Conservation (phyloP, 139 green algal genomes). For the Marvania coccoides region DNA sequence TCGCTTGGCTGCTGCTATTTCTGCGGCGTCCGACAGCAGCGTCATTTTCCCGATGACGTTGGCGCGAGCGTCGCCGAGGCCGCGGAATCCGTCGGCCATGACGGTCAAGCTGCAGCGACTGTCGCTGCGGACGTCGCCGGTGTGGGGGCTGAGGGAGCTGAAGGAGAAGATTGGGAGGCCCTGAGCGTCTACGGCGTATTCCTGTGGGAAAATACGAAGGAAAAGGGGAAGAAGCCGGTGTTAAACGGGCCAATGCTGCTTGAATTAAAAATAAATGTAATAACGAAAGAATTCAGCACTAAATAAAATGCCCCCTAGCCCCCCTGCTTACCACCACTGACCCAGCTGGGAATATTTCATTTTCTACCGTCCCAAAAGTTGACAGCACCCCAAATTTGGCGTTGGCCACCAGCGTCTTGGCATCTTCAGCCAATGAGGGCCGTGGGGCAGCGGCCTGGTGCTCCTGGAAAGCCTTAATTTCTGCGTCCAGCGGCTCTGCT, state of each 20-base stretch:
- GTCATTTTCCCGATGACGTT: constrained; percentile 48
- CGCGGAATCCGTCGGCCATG: constrained; percentile 46
- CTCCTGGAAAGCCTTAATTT: constrained; percentile 38
- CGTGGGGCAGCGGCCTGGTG: constrained; percentile 39
- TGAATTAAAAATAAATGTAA: too few relatives aligned
- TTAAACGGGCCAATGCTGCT: too few relatives aligned
- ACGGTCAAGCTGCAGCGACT: constrained; percentile 50
- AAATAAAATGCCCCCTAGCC: neutral
- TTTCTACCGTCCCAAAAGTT: constrained; percentile 29
- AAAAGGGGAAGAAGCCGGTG: neutral
- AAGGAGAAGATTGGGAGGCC: constrained; percentile 60
- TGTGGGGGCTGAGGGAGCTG: constrained; percentile 56
- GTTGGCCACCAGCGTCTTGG: constrained; percentile 51
- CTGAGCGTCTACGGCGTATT: neutral
- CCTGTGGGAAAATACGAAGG: neutral
- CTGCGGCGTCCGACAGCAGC: constrained; percentile 30
- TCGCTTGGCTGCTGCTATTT: constrained; percentile 31
- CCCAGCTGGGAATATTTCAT: constrained; percentile 46
- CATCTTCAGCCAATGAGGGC: constrained; percentile 48
- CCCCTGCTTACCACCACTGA: constrained; percentile 36
- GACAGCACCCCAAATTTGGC: constrained; percentile 50
- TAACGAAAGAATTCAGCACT: too few relatives aligned
- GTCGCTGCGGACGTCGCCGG: constrained; percentile 52
- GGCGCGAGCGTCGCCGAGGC: constrained; percentile 53
- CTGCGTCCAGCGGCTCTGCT: constrained; percentile 12